Percentiles rank a stretch among this genome's conserved stretches.
Evolutionary conservation across 768 basidiomycete genomes (phyloP).

Genomic region (Lactifluus volemus): DNA sequence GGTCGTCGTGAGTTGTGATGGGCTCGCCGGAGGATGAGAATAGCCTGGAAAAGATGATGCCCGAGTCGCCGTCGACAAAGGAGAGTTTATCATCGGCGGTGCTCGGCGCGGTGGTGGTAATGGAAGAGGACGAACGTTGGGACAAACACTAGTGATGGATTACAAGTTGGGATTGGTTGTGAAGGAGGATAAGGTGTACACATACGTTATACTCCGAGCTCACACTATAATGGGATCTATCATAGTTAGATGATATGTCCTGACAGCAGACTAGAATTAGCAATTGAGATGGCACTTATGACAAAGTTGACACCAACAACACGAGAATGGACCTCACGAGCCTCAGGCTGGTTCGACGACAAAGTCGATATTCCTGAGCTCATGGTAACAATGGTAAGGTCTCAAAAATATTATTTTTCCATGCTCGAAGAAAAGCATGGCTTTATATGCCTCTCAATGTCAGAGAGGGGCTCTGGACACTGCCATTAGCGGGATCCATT

Average conservation of each 20-base stretch:
- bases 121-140: not conserved
- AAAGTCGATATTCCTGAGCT: not conserved
- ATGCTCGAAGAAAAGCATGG: not conserved
- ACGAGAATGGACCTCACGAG: not conserved
- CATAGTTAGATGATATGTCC: not conserved
- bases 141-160: not conserved
- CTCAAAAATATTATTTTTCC: not conserved
- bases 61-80: conserved; percentile 2
- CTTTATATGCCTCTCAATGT: conserved; percentile 8
- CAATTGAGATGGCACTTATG: not conserved
- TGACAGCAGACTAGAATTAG: not conserved
- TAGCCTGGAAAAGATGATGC: not conserved
- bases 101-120: not conserved
- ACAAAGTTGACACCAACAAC: not conserved
- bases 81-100: not conserved
- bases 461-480: conserved; percentile 8
- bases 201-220: not conserved
- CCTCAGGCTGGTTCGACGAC: not conserved
- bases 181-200: not conserved
- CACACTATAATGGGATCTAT: not conserved
- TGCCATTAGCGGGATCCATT: no score
- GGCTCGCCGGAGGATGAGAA: not conserved
- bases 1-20: not conserved
- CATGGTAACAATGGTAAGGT: not conserved
- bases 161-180: not conserved